Percentiles rank a stretch among this genome's conserved stretches.
Evolutionary conservation across 495 filamentous ascomycete species (phyloP).

Genomic region (Astrocystis sublimbata): DNA sequence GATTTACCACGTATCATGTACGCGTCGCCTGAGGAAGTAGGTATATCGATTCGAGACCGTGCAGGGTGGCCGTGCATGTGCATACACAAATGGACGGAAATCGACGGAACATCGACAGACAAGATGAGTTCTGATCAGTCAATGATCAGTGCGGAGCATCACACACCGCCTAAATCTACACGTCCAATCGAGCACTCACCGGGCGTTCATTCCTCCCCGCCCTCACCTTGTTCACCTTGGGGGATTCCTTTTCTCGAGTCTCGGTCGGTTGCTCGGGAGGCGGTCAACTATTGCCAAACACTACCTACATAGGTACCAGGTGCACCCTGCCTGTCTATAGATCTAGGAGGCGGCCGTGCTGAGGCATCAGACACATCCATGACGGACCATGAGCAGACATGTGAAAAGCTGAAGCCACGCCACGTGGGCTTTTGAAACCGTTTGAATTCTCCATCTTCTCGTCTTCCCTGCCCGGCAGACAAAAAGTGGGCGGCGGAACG

Average conservation of each 20-base stretch:
- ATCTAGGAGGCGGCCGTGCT: not conserved
- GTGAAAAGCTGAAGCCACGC: slow-evolving; percentile 6
- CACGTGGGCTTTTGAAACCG: slow-evolving; percentile 8
- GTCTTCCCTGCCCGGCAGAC: slow-evolving; percentile 1
- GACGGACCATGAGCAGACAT: too few species aligned
- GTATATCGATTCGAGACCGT: not conserved
- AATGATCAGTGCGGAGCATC: slow-evolving; percentile 10
- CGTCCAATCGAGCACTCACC: not conserved
- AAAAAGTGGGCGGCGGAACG: not conserved
- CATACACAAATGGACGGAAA: not conserved
- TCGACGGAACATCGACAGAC: not conserved
- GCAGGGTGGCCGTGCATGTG: slow-evolving; percentile 7
- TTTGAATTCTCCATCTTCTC: slow-evolving; percentile 1
- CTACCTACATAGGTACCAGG: too few species aligned
- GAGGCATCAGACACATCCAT: not conserved
- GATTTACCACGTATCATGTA: too few species aligned
- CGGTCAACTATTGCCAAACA: not conserved
- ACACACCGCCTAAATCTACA: slow-evolving; percentile 3
- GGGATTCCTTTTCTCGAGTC: not conserved
- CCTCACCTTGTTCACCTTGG: not conserved
- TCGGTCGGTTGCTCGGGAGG: not conserved
- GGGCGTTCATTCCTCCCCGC: not conserved
- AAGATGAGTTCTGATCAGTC: too few species aligned
- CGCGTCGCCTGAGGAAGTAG: not conserved
- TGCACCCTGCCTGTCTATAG: not conserved